Percentiles rank a stretch among this genome's conserved stretches.
phyloP scores from a whole-genome alignment of 768 basidiomycete genomes.

The Boletus sensibilis region DNA sequence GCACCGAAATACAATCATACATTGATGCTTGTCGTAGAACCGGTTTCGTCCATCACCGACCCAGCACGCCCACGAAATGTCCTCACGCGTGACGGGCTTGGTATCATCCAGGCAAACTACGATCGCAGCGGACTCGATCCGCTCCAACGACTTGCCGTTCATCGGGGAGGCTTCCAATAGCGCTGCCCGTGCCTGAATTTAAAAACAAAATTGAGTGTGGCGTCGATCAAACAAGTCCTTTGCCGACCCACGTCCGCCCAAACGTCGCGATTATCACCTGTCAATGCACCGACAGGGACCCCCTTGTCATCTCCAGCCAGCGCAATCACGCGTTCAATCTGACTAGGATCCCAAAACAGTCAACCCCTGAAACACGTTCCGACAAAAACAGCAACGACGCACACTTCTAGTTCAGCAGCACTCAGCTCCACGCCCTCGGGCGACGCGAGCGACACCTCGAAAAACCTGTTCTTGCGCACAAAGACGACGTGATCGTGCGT shows the following conservation, averaged over 20 bases:
- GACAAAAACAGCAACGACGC: conserved; percentile 15
- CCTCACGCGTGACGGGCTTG: conserved; percentile 76
- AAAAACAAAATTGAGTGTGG: no score
- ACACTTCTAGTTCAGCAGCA: conserved; percentile 80
- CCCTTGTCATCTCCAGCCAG: conserved; percentile 49
- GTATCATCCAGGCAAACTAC: conserved; percentile 84
- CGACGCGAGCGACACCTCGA: conserved; percentile 69
- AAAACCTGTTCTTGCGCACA: conserved; percentile 89
- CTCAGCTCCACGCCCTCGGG: conserved; percentile 67
- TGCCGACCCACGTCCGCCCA: conserved; percentile 83
- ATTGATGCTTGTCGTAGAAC: conserved; percentile 96
- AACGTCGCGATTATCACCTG: conserved; percentile 82
- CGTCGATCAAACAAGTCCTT: neutral
- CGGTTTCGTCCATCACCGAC: conserved; percentile 87
- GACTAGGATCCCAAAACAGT: conserved; percentile 36
- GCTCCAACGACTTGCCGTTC: conserved; percentile 68
- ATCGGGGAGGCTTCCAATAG: conserved; percentile 60
- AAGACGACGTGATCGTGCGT: conserved; percentile 87
- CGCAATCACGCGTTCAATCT: conserved; percentile 67
- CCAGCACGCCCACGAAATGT: conserved; percentile 82
- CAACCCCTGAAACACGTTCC: neutral
- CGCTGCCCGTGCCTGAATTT: conserved; percentile 50
- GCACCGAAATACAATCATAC: conserved; percentile 41
- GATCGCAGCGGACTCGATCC: conserved; percentile 89
- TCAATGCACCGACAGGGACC: conserved; percentile 75